Percentiles rank a stretch among this genome's conserved stretches.
phyloP scores from a whole-genome alignment of 495 filamentous ascomycete genomes.

The Penicillium diatomitis region DNA sequence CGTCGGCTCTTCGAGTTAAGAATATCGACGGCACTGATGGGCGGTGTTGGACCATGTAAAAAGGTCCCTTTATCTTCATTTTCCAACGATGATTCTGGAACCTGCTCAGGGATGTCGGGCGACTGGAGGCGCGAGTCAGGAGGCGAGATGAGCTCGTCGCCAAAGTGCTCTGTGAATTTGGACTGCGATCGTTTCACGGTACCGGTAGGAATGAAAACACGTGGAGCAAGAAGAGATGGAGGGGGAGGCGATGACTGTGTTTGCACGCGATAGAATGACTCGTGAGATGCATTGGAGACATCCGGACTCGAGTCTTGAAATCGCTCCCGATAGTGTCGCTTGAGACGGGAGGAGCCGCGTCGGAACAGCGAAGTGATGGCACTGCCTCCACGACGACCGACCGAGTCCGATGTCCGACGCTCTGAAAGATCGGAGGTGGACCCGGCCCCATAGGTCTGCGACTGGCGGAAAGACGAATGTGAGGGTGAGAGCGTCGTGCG shows the following conservation, averaged over 20 bases:
- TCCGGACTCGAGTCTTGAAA: slow-evolving; percentile 43
- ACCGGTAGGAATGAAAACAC: slow-evolving; percentile 38
- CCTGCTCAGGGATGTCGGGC: slow-evolving; percentile 32
- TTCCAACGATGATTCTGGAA: slow-evolving; percentile 17
- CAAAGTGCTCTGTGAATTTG: slow-evolving; percentile 88
- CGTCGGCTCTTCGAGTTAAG: slow-evolving; percentile 17
- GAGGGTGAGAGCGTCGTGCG: slow-evolving; percentile 48
- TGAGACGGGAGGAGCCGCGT: slow-evolving; percentile 50
- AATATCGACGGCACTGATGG: slow-evolving; percentile 16
- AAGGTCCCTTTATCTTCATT: slow-evolving; percentile 11
- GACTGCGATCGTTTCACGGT: slow-evolving; percentile 71
- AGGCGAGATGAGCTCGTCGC: slow-evolving; percentile 72
- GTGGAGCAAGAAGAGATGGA: slow-evolving; percentile 25
- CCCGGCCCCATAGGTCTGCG: slow-evolving; percentile 43
- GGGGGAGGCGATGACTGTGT: slow-evolving; percentile 29
- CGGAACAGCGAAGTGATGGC: slow-evolving; percentile 65
- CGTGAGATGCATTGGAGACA: slow-evolving; percentile 79
- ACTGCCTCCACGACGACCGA: slow-evolving; percentile 30
- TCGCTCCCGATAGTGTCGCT: slow-evolving; percentile 48
- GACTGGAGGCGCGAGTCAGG: slow-evolving; percentile 75
- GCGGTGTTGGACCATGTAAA: slow-evolving; percentile 16
- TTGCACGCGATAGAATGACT: slow-evolving; percentile 54
- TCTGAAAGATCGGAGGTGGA: slow-evolving; percentile 40
- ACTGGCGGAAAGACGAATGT: slow-evolving; percentile 44
- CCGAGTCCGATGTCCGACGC: slow-evolving; percentile 40